phyloP scores from a whole-genome alignment of 768 basidiomycete genomes.

The Butyriboletus loyo region DNA sequence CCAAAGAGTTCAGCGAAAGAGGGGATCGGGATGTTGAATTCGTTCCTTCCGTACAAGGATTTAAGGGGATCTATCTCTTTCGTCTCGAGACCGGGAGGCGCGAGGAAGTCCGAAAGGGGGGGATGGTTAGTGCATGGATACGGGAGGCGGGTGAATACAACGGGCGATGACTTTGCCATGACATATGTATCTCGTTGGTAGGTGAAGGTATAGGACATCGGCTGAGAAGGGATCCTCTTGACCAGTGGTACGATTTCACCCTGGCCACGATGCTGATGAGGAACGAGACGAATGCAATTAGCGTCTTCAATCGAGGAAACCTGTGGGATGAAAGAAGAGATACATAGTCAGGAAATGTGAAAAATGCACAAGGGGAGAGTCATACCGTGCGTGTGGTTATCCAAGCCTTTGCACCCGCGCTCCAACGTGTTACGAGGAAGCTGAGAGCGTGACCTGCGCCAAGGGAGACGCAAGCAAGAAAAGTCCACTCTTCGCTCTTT shows the following conservation, averaged over 20 bases:
- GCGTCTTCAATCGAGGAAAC: slow-evolving; percentile 68
- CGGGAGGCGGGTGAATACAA: slow-evolving; percentile 74
- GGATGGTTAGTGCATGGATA: slow-evolving; percentile 82
- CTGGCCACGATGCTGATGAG: slow-evolving; percentile 76
- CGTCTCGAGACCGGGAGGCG: slow-evolving; percentile 52
- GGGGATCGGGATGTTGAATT: slow-evolving; percentile 96
- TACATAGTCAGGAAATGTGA: background rate
- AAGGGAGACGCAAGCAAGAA: slow-evolving; percentile 82
- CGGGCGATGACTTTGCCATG: slow-evolving; percentile 51
- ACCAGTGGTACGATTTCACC: slow-evolving; percentile 83
- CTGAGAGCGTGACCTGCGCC: slow-evolving; percentile 88
- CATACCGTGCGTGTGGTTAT: slow-evolving; percentile 74
- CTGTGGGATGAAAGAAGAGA: slow-evolving; percentile 26
- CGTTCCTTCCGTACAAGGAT: slow-evolving; percentile 84
- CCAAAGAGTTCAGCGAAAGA: slow-evolving; percentile 87
- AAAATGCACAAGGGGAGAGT: background rate
- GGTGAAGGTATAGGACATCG: slow-evolving; percentile 75
- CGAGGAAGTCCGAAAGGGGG: slow-evolving; percentile 60
- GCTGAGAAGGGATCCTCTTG: slow-evolving; percentile 57
- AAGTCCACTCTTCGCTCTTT: slow-evolving; percentile 96
- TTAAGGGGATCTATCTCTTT: slow-evolving; percentile 49
- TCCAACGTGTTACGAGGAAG: slow-evolving; percentile 92
- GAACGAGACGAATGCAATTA: slow-evolving; percentile 77
- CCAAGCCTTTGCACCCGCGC: slow-evolving; percentile 69
- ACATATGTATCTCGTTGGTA: slow-evolving; percentile 96